Evolutionary conservation across 805 yeast species (phyloP).

Genomic region (Candida silvicultrix): DNA sequence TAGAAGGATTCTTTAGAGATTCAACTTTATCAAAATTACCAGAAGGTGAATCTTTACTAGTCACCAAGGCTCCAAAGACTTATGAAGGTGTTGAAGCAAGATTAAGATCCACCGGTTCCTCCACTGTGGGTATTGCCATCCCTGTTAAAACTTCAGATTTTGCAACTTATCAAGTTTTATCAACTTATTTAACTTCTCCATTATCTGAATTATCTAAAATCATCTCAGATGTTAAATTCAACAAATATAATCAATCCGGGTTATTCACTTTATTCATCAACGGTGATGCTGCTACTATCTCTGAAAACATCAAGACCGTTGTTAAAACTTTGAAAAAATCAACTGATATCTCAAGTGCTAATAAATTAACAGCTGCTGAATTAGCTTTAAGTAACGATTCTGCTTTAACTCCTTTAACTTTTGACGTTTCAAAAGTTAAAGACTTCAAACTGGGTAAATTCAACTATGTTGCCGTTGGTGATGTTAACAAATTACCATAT

Average conservation of each 20-base stretch:
- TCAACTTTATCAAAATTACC: constrained; percentile 61
- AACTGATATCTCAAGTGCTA: constrained; percentile 51
- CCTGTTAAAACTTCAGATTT: constrained; percentile 64
- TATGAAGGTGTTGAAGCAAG: constrained; percentile 65
- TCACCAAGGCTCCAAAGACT: constrained; percentile 33
- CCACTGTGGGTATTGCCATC: constrained; percentile 75
- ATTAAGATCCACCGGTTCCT: constrained; percentile 55
- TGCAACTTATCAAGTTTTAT: constrained; percentile 62
- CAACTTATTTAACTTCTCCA: constrained; percentile 58
- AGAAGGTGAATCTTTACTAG: constrained; percentile 45
- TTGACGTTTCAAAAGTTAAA: constrained; percentile 33
- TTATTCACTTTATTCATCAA: constrained; percentile 67
- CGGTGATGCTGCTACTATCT: constrained; percentile 53
- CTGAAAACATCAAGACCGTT: constrained; percentile 55
- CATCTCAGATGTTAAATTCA: constrained; percentile 45
- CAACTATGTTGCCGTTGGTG: constrained; percentile 88
- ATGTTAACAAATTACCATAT: constrained; percentile 78
- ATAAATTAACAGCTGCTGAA: constrained; percentile 42
- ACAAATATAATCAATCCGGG: constrained; percentile 72
- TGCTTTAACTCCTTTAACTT: constrained; percentile 27
- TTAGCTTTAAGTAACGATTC: constrained; percentile 35
- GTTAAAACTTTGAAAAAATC: constrained; percentile 48
- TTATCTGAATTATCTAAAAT: constrained; percentile 50
- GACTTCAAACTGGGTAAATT: constrained; percentile 50
- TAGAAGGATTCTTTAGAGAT: constrained; percentile 58